Percentiles rank a stretch among this genome's conserved stretches.
Evolutionary conservation across 768 basidiomycete species (phyloP).

Genomic region (Leccinum boreale): DNA sequence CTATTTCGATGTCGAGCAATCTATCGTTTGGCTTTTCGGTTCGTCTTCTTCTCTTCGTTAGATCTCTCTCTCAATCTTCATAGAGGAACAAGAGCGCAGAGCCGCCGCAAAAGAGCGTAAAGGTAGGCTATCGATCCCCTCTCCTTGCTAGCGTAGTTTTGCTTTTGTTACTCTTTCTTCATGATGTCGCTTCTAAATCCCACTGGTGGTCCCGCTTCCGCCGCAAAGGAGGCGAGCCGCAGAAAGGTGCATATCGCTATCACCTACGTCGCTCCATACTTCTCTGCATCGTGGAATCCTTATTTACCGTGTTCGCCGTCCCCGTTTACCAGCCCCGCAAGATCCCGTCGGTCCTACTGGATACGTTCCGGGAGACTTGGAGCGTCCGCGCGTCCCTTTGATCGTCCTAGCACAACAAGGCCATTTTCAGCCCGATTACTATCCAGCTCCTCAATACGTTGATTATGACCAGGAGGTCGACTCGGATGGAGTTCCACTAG

Average conservation of each 20-base stretch:
- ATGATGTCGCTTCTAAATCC: slow-evolving; percentile 31
- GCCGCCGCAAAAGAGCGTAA: slow-evolving; percentile 67
- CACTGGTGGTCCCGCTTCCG: slow-evolving; percentile 35
- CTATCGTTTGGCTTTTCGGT: slow-evolving; percentile 75
- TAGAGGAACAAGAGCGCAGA: slow-evolving; percentile 70
- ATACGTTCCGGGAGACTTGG: slow-evolving; percentile 24
- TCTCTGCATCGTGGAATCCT: slow-evolving; percentile 9
- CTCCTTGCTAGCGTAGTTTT: slow-evolving; percentile 32
- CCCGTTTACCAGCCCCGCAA: slow-evolving; percentile 19
- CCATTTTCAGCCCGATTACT: slow-evolving; percentile 31
- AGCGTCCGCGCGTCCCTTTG: slow-evolving; percentile 52
- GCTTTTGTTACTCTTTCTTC: slow-evolving; percentile 32
- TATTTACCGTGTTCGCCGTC: slow-evolving; percentile 21
- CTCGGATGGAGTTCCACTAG: slow-evolving; percentile 30
- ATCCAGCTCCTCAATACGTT: slow-evolving; percentile 22
- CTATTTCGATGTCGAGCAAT: slow-evolving; percentile 80
- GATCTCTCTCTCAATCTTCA: slow-evolving; percentile 1
- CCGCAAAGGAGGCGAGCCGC: slow-evolving; percentile 35
- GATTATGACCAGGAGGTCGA: slow-evolving; percentile 24
- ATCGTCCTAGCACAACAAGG: slow-evolving; percentile 61
- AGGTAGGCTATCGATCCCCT: slow-evolving; percentile 61
- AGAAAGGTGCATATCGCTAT: slow-evolving; percentile 57
- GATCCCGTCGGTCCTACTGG: slow-evolving; percentile 18
- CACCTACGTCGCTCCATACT: slow-evolving; percentile 28
- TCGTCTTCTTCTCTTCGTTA: slow-evolving; percentile 24